phyloP scores from a whole-genome alignment of 371 early-diverging fungal genomes.

The Mortierella sp. region DNA sequence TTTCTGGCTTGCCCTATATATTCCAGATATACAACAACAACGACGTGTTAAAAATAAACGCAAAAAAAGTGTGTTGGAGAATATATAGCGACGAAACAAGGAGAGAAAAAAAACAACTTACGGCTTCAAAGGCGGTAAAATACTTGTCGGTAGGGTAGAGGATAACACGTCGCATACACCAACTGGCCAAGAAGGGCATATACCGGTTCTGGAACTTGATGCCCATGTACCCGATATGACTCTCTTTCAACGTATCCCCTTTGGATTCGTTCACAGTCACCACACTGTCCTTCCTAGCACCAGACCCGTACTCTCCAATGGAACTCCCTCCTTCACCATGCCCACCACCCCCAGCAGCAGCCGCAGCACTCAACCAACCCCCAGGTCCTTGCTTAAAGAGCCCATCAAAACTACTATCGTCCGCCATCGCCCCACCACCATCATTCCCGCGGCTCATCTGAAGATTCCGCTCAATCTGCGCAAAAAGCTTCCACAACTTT shows the following conservation, averaged over 20 bases:
- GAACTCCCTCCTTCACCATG: slow-evolving; percentile 3
- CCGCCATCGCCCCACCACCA: not conserved
- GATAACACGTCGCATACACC: slow-evolving; percentile 74
- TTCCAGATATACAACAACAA: not conserved
- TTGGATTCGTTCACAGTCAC: slow-evolving; percentile 39
- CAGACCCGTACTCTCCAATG: slow-evolving; percentile 11
- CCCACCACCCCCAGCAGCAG: slow-evolving; percentile 1
- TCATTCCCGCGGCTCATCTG: not conserved
- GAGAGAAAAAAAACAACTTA: not conserved
- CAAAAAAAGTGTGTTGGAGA: no score
- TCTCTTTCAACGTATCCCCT: slow-evolving; percentile 55
- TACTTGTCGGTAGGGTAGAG: slow-evolving; percentile 68
- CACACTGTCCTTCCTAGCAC: slow-evolving; percentile 42
- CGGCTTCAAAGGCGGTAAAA: slow-evolving; percentile 65
- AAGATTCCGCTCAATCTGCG: slow-evolving; percentile 20
- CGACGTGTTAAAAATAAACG: not conserved
- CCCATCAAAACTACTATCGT: slow-evolving; percentile 38
- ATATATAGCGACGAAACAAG: not conserved
- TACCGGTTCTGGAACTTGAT: slow-evolving; percentile 68
- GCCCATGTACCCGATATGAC: slow-evolving; percentile 69
- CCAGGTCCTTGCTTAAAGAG: slow-evolving; percentile 24
- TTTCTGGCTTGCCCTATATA: slow-evolving; percentile 55
- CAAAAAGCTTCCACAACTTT: slow-evolving; percentile 59
- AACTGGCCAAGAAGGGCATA: slow-evolving; percentile 66
- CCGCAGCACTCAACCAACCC: slow-evolving; percentile 22